Conservation (phyloP, 257 asterid species). For the Ocimum tenuiflorum region DNA sequence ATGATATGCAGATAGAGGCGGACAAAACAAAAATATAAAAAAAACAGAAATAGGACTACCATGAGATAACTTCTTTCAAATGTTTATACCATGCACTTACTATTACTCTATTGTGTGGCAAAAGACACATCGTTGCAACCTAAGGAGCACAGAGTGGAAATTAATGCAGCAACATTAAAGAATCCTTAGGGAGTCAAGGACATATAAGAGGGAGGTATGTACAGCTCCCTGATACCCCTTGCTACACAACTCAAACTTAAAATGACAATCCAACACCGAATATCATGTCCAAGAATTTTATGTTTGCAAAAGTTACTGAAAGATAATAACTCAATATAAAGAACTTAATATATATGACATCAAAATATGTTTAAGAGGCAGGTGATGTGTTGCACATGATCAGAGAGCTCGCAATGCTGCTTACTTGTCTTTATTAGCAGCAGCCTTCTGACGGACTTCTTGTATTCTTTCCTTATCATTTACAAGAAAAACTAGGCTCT, state of each 20-base stretch:
- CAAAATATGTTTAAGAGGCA: not conserved
- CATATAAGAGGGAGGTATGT: not conserved
- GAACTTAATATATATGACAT: not conserved
- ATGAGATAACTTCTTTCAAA: not conserved
- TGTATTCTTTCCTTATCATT: conserved; percentile 92
- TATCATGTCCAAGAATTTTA: not conserved
- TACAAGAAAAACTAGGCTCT: conserved; percentile 77
- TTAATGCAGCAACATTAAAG: not conserved
- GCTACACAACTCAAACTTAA: conserved; percentile 6
- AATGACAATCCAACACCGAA: not conserved
- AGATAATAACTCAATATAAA: not conserved
- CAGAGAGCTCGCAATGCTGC: conserved; percentile 22
- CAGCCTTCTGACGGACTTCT: conserved; percentile 95
- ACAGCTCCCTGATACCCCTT: not conserved
- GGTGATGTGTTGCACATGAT: conserved; percentile 7
- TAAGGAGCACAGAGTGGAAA: not conserved
- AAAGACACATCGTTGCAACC: not conserved
- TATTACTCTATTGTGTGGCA: not conserved
- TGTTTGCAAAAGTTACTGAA: not conserved
- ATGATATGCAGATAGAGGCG: not conserved
- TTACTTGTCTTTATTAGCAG: conserved; percentile 82
- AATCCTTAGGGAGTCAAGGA: not conserved
- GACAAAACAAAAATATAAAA: not conserved
- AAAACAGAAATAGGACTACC: not conserved
- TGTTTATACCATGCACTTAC: not conserved